Evolutionary conservation across 257 asterid genomes (phyloP).

Genomic region (Plantago major): DNA sequence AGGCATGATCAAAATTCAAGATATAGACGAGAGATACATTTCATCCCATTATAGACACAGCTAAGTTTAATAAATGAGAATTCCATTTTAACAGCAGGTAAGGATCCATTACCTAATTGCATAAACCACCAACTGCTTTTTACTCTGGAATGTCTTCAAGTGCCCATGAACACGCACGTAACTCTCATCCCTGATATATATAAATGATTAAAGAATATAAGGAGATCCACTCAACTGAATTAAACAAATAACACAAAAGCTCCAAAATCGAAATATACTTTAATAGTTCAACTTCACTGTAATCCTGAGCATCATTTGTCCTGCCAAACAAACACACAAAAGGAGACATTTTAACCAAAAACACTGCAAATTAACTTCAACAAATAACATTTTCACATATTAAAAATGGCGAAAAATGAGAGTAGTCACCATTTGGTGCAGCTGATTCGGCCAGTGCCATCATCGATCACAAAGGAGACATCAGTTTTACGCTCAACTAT

Average conservation of each 20-base stretch:
- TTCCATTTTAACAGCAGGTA: neutral
- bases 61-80: neutral
- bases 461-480: slow-evolving; percentile 66
- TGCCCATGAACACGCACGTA: slow-evolving; percentile 81
- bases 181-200: slow-evolving; percentile 51
- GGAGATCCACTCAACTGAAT: slow-evolving; percentile 11
- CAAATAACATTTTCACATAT: neutral
- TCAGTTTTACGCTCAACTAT: slow-evolving; percentile 56
- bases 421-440: slow-evolving; percentile 64
- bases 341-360: neutral
- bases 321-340: slow-evolving; percentile 33
- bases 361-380: neutral
- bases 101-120: slow-evolving; percentile 60
- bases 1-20: too few relatives aligned
- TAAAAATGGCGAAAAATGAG: neutral
- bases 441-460: slow-evolving; percentile 81
- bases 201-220: slow-evolving; percentile 7
- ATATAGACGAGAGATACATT: slow-evolving; percentile 5
- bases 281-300: slow-evolving; percentile 57
- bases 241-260: neutral
- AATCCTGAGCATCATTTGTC: slow-evolving; percentile 70
- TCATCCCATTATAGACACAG: neutral
- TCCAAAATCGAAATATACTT: slow-evolving; percentile 30
- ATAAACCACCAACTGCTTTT: slow-evolving; percentile 55
- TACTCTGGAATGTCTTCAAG: slow-evolving; percentile 54